phyloP scores from a whole-genome alignment of 805 yeast genomes.

The Nadsonia fulvescens region DNA sequence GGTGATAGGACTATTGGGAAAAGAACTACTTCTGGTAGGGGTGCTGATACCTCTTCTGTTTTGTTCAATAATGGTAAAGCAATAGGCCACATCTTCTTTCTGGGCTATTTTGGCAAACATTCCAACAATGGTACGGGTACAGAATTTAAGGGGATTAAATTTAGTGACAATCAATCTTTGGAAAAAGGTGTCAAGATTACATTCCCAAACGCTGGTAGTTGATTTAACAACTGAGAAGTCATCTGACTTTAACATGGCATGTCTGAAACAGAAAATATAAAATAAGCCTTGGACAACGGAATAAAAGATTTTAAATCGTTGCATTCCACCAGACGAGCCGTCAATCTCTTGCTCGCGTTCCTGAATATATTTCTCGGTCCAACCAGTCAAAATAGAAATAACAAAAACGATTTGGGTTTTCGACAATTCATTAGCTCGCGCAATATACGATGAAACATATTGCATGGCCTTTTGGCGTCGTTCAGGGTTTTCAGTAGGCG shows the following conservation, averaged over 20 bases:
- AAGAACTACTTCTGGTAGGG: slow-evolving; percentile 1
- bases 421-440: slow-evolving; percentile 62
- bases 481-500: slow-evolving; percentile 47
- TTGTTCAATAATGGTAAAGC: slow-evolving; percentile 82
- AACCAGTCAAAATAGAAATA: slow-evolving; percentile 60
- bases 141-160: slow-evolving; percentile 84
- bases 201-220: slow-evolving; percentile 38
- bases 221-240: slow-evolving; percentile 14
- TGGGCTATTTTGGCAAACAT: slow-evolving; percentile 90
- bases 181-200: slow-evolving; percentile 68
- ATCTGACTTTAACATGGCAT: slow-evolving; percentile 32
- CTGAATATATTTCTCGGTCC: slow-evolving; percentile 64
- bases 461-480: slow-evolving; percentile 80
- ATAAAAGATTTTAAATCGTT: slow-evolving; percentile 73
- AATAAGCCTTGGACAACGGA: slow-evolving; percentile 80
- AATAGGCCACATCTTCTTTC: slow-evolving; percentile 75
- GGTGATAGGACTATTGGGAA: slow-evolving; percentile 4
- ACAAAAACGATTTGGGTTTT: slow-evolving; percentile 64
- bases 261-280: slow-evolving; percentile 84
- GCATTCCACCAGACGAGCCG: slow-evolving; percentile 58
- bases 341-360: slow-evolving; percentile 77
- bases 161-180: slow-evolving; percentile 71
- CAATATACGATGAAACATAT: slow-evolving; percentile 75
- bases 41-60: slow-evolving; percentile 45
- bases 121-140: slow-evolving; percentile 82